These are phyloP conservation scores for Aspergillus brasiliensis DNA, from an alignment of 2,329 filamentous ascomycete species.

Conservation along the genomic window DNA sequence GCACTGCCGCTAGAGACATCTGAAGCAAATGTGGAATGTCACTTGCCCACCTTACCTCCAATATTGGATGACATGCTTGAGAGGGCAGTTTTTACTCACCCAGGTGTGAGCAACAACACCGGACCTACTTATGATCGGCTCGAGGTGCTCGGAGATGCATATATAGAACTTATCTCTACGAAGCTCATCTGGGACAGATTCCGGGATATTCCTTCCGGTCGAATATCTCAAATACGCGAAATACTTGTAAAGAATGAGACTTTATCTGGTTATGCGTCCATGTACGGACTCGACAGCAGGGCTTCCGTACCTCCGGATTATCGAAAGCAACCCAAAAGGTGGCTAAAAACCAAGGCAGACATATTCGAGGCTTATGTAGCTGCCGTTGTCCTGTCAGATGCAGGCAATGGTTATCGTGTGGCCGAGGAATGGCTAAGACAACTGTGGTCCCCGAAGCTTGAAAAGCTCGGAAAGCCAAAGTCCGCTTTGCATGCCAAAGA, in stretches of 20 bases:
- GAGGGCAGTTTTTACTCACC: conserved; percentile 68
- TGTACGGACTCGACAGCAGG: conserved; percentile 70
- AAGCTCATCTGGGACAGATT: conserved; percentile 76
- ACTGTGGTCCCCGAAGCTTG: conserved; percentile 70
- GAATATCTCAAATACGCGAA: conserved; percentile 75
- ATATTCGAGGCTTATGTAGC: conserved; percentile 91
- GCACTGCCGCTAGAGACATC: neutral
- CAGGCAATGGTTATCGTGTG: conserved; percentile 60
- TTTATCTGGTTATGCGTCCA: conserved; percentile 66
- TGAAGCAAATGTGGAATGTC: neutral
- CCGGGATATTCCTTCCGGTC: conserved; percentile 64
- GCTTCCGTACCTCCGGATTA: conserved; percentile 59
- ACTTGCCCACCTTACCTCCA: conserved; percentile 53
- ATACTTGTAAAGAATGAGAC: conserved; percentile 78
- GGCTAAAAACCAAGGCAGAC: conserved; percentile 77
- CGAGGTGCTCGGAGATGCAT: conserved; percentile 87
- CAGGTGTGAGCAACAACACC: conserved; percentile 45
- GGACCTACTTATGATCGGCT: conserved; percentile 71
- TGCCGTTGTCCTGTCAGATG: conserved; percentile 71
- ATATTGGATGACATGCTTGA: conserved; percentile 64
- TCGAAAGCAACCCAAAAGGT: conserved; percentile 53
- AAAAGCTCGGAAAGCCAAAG: conserved; percentile 33
- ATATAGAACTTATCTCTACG: conserved; percentile 75
- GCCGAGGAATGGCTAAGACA: conserved; percentile 71
- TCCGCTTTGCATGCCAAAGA: conserved; percentile 54